Conservation (phyloP, 2,329 filamentous ascomycete genomes). For the Xylariaceae sp. region DNA sequence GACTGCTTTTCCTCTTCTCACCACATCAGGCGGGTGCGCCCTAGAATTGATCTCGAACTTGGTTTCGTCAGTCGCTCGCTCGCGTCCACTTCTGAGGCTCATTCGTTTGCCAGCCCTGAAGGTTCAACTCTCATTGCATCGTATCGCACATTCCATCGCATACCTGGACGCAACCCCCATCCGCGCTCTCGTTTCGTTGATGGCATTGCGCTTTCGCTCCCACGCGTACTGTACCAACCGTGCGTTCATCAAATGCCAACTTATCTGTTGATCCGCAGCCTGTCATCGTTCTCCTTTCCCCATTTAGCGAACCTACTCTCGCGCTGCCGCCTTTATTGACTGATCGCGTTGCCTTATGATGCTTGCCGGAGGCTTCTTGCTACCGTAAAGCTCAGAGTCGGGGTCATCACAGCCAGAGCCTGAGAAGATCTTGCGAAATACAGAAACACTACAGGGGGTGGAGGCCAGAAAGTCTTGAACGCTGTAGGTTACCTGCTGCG, state of each 20-base stretch:
- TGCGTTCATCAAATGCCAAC: background rate
- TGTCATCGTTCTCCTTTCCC: background rate
- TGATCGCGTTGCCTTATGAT: conserved; percentile 1
- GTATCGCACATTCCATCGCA: background rate
- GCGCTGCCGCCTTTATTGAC: background rate
- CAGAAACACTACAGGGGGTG: background rate
- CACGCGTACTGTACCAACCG: background rate
- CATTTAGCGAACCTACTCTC: background rate
- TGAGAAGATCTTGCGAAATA: background rate
- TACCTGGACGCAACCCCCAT: background rate
- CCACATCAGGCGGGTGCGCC: background rate
- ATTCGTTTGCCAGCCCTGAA: conserved; percentile 8
- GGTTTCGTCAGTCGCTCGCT: conserved; percentile 2
- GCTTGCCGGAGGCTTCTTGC: background rate
- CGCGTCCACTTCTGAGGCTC: conserved; percentile 1
- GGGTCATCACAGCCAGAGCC: too few relatives aligned
- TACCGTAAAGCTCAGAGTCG: background rate
- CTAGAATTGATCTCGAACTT: background rate
- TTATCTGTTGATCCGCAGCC: background rate
- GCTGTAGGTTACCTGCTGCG: background rate
- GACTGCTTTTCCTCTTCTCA: conserved; percentile 7
- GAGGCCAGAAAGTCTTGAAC: background rate
- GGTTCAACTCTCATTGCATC: conserved; percentile 1
- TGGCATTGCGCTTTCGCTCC: conserved; percentile 2
- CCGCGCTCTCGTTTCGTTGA: conserved; percentile 4